These are phyloP conservation scores for Chenopodium quinoa DNA, from an alignment of 148 eudicot genomes.

Conservation along the genomic window DNA sequence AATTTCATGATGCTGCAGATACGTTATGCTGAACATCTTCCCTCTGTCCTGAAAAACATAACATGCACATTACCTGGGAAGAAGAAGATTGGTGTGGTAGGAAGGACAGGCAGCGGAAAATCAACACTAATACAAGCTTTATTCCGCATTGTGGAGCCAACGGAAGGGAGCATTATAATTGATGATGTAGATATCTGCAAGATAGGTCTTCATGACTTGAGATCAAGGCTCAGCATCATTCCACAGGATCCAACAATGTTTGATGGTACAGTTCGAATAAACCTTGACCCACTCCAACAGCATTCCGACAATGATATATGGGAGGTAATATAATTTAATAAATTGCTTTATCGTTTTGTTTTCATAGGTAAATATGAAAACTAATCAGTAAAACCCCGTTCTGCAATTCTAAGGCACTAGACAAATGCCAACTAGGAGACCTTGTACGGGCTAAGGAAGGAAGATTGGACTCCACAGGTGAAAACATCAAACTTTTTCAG, in stretches of 20 bases:
- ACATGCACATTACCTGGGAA: conserved; percentile 90
- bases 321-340: conserved; percentile 50
- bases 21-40: conserved; percentile 93
- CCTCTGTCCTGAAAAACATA: conserved; percentile 77
- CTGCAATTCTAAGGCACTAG: conserved; percentile 56
- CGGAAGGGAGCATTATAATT: conserved; percentile 70
- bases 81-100: conserved; percentile 90
- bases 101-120: conserved; percentile 97
- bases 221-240: conserved; percentile 90
- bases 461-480: conserved; percentile 72
- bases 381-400: not conserved
- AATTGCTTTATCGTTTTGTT: not conserved
- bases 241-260: conserved; percentile 99
- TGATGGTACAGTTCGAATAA: conserved; percentile 89
- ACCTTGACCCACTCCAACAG: conserved; percentile 81
- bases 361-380: not conserved
- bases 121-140: conserved; percentile 94
- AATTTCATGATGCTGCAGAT: conserved; percentile 49
- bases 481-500: conserved; percentile 1
- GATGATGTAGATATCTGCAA: conserved; percentile 75
- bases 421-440: conserved; percentile 89
- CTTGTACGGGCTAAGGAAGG: conserved; percentile 71
- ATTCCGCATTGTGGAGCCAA: conserved; percentile 83
- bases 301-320: conserved; percentile 73
- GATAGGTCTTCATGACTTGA: conserved; percentile 88